These are phyloP conservation scores for Rutstroemia sp. DNA, from an alignment of 2,329 filamentous ascomycete genomes.

Conservation along the genomic window DNA sequence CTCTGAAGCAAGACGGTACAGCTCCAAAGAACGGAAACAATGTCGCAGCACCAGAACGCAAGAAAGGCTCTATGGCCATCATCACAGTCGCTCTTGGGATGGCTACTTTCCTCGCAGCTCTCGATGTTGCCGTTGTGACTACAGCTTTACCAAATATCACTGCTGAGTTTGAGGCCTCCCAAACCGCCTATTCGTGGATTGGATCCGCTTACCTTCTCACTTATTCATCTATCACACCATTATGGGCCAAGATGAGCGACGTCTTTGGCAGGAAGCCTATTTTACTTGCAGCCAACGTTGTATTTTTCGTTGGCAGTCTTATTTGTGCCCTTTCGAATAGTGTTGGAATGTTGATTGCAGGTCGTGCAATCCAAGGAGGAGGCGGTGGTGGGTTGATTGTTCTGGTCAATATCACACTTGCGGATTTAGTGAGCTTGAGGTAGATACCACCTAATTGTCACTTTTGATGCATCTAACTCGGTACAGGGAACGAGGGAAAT, in stretches of 20 bases:
- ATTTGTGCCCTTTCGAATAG: slow-evolving; percentile 45
- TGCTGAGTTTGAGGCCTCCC: slow-evolving; percentile 33
- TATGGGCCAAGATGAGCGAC: slow-evolving; percentile 3
- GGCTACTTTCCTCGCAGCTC: slow-evolving; percentile 21
- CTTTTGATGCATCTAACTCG: no score
- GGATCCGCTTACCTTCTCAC: slow-evolving; percentile 38
- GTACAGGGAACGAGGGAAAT: slow-evolving; percentile 6
- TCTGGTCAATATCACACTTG: slow-evolving; percentile 16
- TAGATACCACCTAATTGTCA: no score
- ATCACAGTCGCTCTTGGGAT: no score
- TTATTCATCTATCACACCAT: slow-evolving; percentile 45
- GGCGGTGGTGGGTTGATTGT: slow-evolving; percentile 41
- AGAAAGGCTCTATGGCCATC: no score
- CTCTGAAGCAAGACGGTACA: no score
- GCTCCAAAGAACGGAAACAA: no score
- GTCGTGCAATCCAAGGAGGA: slow-evolving; percentile 55
- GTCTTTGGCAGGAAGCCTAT: background rate
- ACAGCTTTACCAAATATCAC: slow-evolving; percentile 35
- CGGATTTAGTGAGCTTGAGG: slow-evolving; percentile 53
- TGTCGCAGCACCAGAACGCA: no score
- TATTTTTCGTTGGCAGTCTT: slow-evolving; percentile 28
- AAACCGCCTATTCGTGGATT: slow-evolving; percentile 46
- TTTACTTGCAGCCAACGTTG: background rate
- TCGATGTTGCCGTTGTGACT: slow-evolving; percentile 32
- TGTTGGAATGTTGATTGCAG: slow-evolving; percentile 55